Conservation (phyloP, 331 rosid genomes). For the Cydonia oblonga region DNA sequence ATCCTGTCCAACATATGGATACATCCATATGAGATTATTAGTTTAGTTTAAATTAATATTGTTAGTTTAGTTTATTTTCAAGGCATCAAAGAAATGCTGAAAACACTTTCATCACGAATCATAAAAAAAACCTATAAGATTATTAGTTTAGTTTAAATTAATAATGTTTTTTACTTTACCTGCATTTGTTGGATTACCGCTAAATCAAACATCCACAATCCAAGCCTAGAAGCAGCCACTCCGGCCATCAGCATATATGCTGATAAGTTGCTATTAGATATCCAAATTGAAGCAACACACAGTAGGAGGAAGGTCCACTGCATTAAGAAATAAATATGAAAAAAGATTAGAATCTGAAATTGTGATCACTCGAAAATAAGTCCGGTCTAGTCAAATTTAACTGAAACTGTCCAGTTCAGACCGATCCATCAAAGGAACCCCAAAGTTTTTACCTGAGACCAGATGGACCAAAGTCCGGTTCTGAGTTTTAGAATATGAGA, state of each 20-base stretch:
- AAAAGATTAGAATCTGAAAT: neutral
- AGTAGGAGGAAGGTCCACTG: conserved; percentile 70
- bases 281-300: conserved; percentile 58
- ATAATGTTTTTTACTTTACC: conserved; percentile 32
- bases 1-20: conserved; percentile 31
- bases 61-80: too few relatives aligned
- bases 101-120: neutral
- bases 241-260: conserved; percentile 70
- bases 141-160: neutral
- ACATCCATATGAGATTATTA: neutral
- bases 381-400: too few relatives aligned
- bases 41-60: too few relatives aligned
- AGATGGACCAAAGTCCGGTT: conserved; percentile 88
- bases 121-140: neutral
- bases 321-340: neutral
- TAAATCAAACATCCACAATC: conserved; percentile 87
- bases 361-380: too few relatives aligned
- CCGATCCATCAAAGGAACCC: too few relatives aligned
- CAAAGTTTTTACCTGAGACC: conserved; percentile 69
- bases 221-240: conserved; percentile 81
- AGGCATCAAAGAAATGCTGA: neutral
- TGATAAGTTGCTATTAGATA: conserved; percentile 27
- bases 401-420: too few relatives aligned
- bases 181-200: conserved; percentile 92
- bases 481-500: conserved; percentile 43